A percentile compares a stretch with the other conserved stretches of the same genome.
Evolutionary conservation across 306 rosid genomes (phyloP).

Genomic region (Lotus japonicus): DNA sequence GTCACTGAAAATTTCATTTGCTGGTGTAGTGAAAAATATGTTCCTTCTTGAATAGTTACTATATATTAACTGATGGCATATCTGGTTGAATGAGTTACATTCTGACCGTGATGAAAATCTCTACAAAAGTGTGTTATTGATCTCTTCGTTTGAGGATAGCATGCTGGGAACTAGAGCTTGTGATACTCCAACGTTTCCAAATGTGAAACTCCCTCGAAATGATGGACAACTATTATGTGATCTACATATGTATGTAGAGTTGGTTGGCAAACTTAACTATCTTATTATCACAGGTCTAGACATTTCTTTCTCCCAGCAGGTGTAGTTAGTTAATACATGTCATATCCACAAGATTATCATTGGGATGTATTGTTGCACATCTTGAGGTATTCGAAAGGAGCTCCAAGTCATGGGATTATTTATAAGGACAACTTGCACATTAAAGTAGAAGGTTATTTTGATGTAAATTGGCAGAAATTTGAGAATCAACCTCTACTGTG

Average conservation of each 20-base stretch:
- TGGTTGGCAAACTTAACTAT: background rate
- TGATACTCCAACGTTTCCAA: background rate
- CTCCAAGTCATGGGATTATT: background rate
- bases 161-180: background rate
- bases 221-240: background rate
- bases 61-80: background rate
- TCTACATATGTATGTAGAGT: background rate
- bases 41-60: conserved; percentile 1
- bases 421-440: background rate
- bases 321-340: background rate
- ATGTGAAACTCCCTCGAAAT: background rate
- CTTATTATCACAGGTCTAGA: background rate
- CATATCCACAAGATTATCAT: no score
- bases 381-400: background rate
- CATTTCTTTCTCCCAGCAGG: background rate
- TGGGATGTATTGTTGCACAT: background rate
- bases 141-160: background rate
- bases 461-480: background rate
- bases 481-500: background rate
- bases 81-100: background rate
- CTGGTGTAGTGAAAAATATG: background rate
- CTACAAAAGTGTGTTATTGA: background rate
- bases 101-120: background rate
- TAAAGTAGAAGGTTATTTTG: background rate
- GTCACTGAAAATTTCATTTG: background rate